phyloP scores from a whole-genome alignment of 345 rosid species.

The Euphorbia tirucalli region DNA sequence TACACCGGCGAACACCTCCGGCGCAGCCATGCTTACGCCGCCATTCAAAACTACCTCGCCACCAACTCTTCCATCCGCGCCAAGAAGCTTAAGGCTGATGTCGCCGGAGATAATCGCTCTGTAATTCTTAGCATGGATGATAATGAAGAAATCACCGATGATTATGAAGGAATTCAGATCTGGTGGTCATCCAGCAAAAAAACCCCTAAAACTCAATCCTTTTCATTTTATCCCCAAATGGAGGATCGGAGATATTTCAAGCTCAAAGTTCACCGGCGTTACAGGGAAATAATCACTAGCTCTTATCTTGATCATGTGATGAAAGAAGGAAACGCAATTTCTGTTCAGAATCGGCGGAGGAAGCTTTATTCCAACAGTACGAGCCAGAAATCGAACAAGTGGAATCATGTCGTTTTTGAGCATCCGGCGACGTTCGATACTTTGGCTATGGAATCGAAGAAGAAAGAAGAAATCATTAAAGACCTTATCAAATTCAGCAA shows the following conservation, averaged over 20 bases:
- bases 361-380: slow-evolving; percentile 3
- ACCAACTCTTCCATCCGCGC: neutral
- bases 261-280: neutral
- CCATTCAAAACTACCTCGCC: slow-evolving; percentile 13
- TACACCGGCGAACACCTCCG: neutral
- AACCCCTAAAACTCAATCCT: neutral
- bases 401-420: slow-evolving; percentile 8
- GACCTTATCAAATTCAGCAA: slow-evolving; percentile 10
- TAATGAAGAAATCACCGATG: slow-evolving; percentile 10
- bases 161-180: slow-evolving; percentile 5
- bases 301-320: slow-evolving; percentile 8
- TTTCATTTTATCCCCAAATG: neutral
- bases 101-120: neutral
- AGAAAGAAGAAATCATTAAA: neutral
- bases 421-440: slow-evolving; percentile 13
- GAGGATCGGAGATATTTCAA: slow-evolving; percentile 12
- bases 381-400: neutral
- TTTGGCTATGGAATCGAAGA: neutral
- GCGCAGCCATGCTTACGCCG: neutral
- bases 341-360: neutral
- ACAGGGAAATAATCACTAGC: neutral
- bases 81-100: slow-evolving; percentile 5
- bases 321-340: neutral
- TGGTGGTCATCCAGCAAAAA: slow-evolving; percentile 14
- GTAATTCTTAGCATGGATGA: slow-evolving; percentile 14